A percentile compares a stretch with the other conserved stretches of the same genome.
Conservation (phyloP, 768 basidiomycete species). For the Aureoboletus auriporus region DNA sequence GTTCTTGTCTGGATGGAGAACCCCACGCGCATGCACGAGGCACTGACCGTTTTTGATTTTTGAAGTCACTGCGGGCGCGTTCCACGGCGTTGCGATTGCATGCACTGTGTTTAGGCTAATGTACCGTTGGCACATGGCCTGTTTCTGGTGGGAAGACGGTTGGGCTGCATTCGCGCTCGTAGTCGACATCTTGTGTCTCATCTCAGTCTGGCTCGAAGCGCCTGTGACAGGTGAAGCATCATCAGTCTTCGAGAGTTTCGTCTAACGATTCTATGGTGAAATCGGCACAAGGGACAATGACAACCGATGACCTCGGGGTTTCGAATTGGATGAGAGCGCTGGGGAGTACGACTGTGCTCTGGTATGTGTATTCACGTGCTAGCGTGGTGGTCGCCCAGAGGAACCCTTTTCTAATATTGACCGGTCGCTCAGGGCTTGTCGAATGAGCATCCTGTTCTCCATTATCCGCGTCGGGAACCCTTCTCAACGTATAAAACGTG, state of each 20-base stretch:
- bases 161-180: slow-evolving; percentile 21
- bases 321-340: slow-evolving; percentile 13
- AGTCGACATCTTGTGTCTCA: slow-evolving; percentile 14
- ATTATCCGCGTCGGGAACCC: slow-evolving; percentile 18
- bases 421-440: slow-evolving; percentile 14
- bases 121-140: slow-evolving; percentile 16
- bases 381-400: too few species aligned
- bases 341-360: slow-evolving; percentile 15
- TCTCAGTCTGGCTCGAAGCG: slow-evolving; percentile 3
- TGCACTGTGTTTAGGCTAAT: slow-evolving; percentile 22
- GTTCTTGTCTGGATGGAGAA: too few species aligned
- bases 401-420: not conserved
- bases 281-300: not conserved
- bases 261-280: not conserved
- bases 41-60: not conserved
- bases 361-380: slow-evolving; percentile 9
- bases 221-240: slow-evolving; percentile 1
- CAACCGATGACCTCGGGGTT: not conserved
- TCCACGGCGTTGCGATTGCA: slow-evolving; percentile 20
- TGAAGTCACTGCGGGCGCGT: slow-evolving; percentile 13
- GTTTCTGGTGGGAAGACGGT: slow-evolving; percentile 30
- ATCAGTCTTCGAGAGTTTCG: not conserved
- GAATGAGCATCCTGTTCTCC: slow-evolving; percentile 23
- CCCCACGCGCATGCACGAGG: not conserved
- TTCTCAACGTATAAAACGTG: slow-evolving; percentile 1